Conservation (phyloP, 441 rosid species). For the Mallotus repandus region DNA sequence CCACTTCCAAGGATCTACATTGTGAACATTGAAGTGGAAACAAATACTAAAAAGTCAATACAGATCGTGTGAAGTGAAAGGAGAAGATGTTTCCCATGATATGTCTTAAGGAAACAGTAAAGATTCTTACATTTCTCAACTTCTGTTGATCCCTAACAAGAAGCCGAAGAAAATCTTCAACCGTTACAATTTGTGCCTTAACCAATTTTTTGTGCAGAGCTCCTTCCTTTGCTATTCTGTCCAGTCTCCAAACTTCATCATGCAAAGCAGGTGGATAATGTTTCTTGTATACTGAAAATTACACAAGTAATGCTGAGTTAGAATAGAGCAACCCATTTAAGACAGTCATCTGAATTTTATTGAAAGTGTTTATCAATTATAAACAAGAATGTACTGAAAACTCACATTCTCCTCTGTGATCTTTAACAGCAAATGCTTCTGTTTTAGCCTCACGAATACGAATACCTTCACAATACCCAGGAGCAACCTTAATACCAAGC, state of each 20-base stretch:
- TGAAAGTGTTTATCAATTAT: slow-evolving; percentile 7
- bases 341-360: not conserved
- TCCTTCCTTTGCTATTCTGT: slow-evolving; percentile 93
- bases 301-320: not conserved
- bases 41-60: slow-evolving; percentile 17
- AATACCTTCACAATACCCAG: slow-evolving; percentile 64
- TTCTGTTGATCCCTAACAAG: slow-evolving; percentile 79
- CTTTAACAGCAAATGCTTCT: slow-evolving; percentile 95
- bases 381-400: slow-evolving; percentile 13
- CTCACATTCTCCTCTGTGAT: slow-evolving; percentile 98
- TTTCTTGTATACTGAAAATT: slow-evolving; percentile 81
- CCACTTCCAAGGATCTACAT: slow-evolving; percentile 92
- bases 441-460: slow-evolving; percentile 93
- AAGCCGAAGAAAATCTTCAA: slow-evolving; percentile 89
- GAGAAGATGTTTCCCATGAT: not conserved
- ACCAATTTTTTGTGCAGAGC: slow-evolving; percentile 87
- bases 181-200: slow-evolving; percentile 54
- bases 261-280: slow-evolving; percentile 93
- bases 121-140: slow-evolving; percentile 63
- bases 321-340: not conserved
- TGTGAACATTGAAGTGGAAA: slow-evolving; percentile 15
- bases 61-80: not conserved
- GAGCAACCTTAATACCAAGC: slow-evolving; percentile 76
- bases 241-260: slow-evolving; percentile 99
- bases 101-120: not conserved